Evolutionary conservation across 495 filamentous ascomycete species (phyloP), one percentile per base, ranked within the genome.

Genomic region (Neurospora sp.): DNA sequence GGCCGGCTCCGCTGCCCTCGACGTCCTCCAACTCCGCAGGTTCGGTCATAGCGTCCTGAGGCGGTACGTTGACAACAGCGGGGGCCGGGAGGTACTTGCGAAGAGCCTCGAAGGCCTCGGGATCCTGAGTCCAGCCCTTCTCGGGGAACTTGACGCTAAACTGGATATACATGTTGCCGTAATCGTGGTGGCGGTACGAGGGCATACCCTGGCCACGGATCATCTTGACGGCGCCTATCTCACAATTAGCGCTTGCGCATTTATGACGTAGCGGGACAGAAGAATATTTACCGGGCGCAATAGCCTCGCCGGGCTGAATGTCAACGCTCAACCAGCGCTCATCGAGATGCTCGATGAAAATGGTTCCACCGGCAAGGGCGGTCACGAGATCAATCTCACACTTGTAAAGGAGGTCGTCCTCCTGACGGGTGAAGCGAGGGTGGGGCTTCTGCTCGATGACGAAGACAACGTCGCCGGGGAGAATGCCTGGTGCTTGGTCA

Each of bases 381-480:
- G 95, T 99, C 68, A 98, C 90, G 39, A 99, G 91, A 75, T 99
- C 96, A 75, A 99, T 96, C 78, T 98, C 93, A 71, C 92, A 92
- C 40, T 95, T 92, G 85, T 93, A 98, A 84, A 97, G 94, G 38
- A 99, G 88, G 78, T 99, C 96, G 79, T 99, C 96, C 45, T 94
- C 93, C 82, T 96, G 96, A 77, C 96, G 92, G 80, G 95, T 93
- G 87, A 99, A 99, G 71, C 96, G 90, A 37, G 91, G 75, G 83
- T 98, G 96, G 31, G 95, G 94, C 89, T 98, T 98, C 86, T 97
- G 93, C 83, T 98, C 94, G 75, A 98, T 98, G 82, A 97, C 93
- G 79, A 99, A 99, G 68, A 96, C 90, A 68, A 98, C 96, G 78
- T 98, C 96, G 70, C 96, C 96, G 27, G 96, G 91, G 73, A 94